Evolutionary conservation across 768 basidiomycete genomes (phyloP).

Genomic region (Mycena latifolia): DNA sequence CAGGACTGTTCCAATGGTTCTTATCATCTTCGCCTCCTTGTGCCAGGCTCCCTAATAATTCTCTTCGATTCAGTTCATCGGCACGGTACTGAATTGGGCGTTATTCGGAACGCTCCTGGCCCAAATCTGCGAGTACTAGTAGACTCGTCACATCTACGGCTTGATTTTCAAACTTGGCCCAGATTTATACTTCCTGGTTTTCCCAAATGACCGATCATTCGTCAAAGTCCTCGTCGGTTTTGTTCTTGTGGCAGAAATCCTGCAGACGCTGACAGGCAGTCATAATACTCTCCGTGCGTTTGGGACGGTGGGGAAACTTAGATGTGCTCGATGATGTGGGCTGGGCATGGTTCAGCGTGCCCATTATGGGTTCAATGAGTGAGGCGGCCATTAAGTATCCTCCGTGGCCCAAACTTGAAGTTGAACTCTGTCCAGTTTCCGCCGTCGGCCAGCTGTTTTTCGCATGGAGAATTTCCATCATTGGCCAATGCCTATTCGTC

Average conservation of each 20-base stretch:
- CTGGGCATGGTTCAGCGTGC: constrained; percentile 22
- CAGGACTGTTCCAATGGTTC: constrained; percentile 12
- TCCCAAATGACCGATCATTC: constrained; percentile 19
- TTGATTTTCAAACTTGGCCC: no score
- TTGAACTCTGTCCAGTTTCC: no score
- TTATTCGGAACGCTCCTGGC: constrained; percentile 29
- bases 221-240: constrained; percentile 17
- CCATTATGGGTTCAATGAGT: constrained; percentile 25
- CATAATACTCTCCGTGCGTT: constrained; percentile 17
- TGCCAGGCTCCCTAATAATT: not conserved
- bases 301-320: constrained; percentile 24
- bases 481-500: not conserved
- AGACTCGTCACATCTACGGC: no score
- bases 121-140: constrained; percentile 29
- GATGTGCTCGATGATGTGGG: constrained; percentile 24
- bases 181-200: constrained; percentile 27
- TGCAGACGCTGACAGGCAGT: constrained; percentile 16
- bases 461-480: constrained; percentile 15
- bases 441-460: constrained; percentile 32
- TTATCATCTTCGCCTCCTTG: not conserved
- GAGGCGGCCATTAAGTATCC: no score
- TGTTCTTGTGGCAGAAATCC: constrained; percentile 22
- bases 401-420: no score
- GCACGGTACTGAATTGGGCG: constrained; percentile 25
- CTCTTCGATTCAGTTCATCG: constrained; percentile 21